Evolutionary conservation across 192 early-diverging fungal genomes (phyloP).

Genomic region (Backusella tarrabulga): DNA sequence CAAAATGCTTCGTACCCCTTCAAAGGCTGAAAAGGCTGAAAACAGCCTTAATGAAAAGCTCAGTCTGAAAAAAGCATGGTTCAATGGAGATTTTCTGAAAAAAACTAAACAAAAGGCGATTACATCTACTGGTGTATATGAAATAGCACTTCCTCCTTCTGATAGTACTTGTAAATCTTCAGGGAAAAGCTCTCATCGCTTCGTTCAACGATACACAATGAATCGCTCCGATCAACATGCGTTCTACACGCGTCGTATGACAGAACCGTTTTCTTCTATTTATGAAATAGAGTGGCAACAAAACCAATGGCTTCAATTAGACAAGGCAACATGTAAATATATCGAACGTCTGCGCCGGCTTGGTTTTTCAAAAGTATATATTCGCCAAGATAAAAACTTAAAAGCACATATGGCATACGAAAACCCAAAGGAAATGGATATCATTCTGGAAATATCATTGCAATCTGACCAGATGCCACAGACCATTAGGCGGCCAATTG

Average conservation of each 20-base stretch:
- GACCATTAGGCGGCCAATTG: neutral
- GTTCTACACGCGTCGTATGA: neutral
- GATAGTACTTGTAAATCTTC: neutral
- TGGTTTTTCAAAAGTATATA: conserved; percentile 2
- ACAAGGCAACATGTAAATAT: neutral
- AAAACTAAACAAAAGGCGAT: neutral
- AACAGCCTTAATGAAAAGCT: neutral
- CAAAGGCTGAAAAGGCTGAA: neutral
- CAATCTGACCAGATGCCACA: neutral
- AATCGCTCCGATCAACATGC: conserved; percentile 1
- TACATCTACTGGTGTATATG: neutral
- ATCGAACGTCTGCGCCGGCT: neutral
- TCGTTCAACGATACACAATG: conserved; percentile 6
- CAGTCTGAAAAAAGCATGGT: neutral
- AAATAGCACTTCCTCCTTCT: neutral
- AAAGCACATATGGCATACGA: neutral
- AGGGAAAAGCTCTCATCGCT: neutral
- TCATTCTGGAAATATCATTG: neutral
- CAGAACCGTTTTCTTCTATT: neutral
- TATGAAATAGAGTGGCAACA: conserved; percentile 16
- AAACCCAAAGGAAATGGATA: neutral
- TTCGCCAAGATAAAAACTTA: conserved; percentile 1
- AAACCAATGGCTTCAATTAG: conserved; percentile 11
- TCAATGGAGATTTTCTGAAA: neutral
- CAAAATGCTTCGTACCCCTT: neutral